Percentiles rank a stretch among this genome's conserved stretches.
phyloP scores from a whole-genome alignment of 2,329 filamentous ascomycete species.

The Monilinia fructigena region DNA sequence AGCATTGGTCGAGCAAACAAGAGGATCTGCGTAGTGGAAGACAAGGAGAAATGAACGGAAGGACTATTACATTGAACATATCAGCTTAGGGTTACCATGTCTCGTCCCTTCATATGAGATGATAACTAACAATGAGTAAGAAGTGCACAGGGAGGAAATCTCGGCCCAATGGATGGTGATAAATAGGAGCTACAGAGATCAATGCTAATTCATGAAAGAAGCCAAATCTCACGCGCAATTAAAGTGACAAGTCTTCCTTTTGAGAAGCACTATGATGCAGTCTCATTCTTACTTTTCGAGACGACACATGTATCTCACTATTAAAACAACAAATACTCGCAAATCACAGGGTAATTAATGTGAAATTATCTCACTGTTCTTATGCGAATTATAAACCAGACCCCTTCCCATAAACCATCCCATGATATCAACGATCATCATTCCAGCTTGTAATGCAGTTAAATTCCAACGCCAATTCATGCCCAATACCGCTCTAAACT shows the following conservation, averaged over 20 bases:
- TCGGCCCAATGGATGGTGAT: too few species aligned
- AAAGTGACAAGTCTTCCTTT: neutral
- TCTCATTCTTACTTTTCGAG: neutral
- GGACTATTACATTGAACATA: too few species aligned
- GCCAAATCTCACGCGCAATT: too few species aligned
- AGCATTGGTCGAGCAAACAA: too few species aligned
- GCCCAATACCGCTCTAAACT: conserved; percentile 14
- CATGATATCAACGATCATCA: conserved; percentile 4
- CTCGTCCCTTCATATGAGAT: too few species aligned
- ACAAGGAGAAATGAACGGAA: too few species aligned
- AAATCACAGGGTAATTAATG: neutral
- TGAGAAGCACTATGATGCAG: neutral
- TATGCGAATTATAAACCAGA: neutral
- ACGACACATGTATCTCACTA: neutral
- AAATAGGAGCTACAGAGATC: too few species aligned
- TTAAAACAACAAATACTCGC: neutral
- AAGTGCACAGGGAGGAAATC: too few species aligned
- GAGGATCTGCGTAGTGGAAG: too few species aligned
- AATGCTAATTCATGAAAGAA: too few species aligned
- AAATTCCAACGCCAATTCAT: conserved; percentile 8
- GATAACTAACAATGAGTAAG: too few species aligned
- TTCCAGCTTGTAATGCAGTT: neutral
- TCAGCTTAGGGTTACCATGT: too few species aligned
- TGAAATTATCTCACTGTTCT: conserved; percentile 4
- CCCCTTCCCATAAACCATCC: conserved; percentile 6